These are phyloP conservation scores for Hanseniaspora lindneri DNA, from an alignment of 805 yeast species.

Conservation along the genomic window DNA sequence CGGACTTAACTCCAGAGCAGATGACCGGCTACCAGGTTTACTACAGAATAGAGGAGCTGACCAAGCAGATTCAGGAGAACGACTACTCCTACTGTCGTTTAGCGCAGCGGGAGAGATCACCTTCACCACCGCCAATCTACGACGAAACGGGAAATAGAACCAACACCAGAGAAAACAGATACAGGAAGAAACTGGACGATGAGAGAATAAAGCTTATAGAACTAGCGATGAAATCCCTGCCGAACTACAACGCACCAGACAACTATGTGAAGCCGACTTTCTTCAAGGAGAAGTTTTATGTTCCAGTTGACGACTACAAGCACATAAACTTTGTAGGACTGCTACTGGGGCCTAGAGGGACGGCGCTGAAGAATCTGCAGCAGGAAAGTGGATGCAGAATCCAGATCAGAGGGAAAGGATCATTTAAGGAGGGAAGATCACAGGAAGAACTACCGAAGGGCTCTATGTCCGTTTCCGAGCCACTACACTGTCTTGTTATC, in stretches of 20 bases:
- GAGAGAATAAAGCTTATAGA: constrained; percentile 77
- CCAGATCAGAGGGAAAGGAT: constrained; percentile 89
- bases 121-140: constrained; percentile 88
- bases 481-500: constrained; percentile 75
- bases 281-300: constrained; percentile 66
- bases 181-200: constrained; percentile 49
- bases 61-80: constrained; percentile 43
- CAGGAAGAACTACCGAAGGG: constrained; percentile 37
- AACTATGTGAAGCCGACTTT: constrained; percentile 63
- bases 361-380: constrained; percentile 69
- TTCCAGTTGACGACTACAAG: constrained; percentile 80
- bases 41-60: constrained; percentile 70
- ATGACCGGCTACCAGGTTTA: constrained; percentile 57
- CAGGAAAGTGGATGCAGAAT: constrained; percentile 78
- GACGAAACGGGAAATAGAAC: constrained; percentile 72
- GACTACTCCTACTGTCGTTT: constrained; percentile 36
- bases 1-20: constrained; percentile 62
- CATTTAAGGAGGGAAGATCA: constrained; percentile 82
- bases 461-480: constrained; percentile 57
- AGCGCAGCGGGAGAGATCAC: constrained; percentile 45
- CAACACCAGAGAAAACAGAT: constrained; percentile 69
- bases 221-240: constrained; percentile 56
- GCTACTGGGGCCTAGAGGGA: constrained; percentile 90
- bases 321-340: constrained; percentile 87
- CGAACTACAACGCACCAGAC: constrained; percentile 66